Percentiles rank a stretch among this genome's conserved stretches.
Conservation (phyloP, 768 basidiomycete species). For the Rhodosporidiobolus sp. region DNA sequence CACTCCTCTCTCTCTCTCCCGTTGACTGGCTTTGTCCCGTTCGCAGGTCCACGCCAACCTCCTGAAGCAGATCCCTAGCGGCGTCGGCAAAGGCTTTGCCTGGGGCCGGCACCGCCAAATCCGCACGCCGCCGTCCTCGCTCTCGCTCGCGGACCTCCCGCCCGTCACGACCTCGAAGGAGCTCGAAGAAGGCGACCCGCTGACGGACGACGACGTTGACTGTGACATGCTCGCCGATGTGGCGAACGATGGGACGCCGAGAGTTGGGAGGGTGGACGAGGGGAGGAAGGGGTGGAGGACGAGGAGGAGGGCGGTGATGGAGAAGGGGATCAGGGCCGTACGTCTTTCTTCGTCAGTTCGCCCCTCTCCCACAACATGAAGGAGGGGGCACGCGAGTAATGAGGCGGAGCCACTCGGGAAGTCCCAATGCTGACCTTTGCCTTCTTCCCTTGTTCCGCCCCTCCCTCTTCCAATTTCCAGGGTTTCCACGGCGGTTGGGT, state of each 20-base stretch:
- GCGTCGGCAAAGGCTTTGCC: slow-evolving; percentile 39
- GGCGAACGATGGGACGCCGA: slow-evolving; percentile 40
- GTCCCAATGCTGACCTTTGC: no score
- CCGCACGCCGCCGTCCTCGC: slow-evolving; percentile 15
- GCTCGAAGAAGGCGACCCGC: slow-evolving; percentile 17
- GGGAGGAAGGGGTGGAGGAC: slow-evolving; percentile 27
- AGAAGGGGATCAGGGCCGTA: slow-evolving; percentile 43
- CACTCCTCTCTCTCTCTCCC: no score
- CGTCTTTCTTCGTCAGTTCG: background rate
- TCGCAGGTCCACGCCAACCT: slow-evolving; percentile 48
- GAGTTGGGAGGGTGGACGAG: slow-evolving; percentile 22
- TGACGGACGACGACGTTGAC: slow-evolving; percentile 31
- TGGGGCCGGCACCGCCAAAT: slow-evolving; percentile 30
- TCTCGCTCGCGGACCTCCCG: background rate
- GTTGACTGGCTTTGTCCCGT: no score
- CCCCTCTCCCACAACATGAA: background rate
- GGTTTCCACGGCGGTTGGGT: slow-evolving; percentile 41
- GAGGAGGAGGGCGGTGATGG: slow-evolving; percentile 43
- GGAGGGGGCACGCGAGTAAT: no score
- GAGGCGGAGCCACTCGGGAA: no score
- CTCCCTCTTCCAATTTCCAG: background rate
- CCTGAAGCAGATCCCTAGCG: slow-evolving; percentile 45
- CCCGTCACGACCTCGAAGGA: background rate
- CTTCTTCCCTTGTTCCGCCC: no score
- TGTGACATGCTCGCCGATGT: slow-evolving; percentile 46